Percentiles rank a stretch among this genome's conserved stretches.
Evolutionary conservation across 1,284 basidiomycete species (phyloP).

Genomic region (Tilletia caries): DNA sequence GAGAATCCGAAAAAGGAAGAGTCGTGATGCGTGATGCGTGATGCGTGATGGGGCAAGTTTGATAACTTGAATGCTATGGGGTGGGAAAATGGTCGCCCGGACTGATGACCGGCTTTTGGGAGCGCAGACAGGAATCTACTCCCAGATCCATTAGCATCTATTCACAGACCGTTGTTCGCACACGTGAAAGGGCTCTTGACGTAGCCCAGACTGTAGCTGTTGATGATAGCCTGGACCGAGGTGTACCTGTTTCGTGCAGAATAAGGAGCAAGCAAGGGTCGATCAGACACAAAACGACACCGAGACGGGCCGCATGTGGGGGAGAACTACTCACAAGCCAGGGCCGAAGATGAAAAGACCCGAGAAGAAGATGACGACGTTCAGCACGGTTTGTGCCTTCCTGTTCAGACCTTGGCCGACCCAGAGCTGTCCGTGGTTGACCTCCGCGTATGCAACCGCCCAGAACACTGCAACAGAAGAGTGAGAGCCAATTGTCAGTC

Average conservation of each 20-base stretch:
- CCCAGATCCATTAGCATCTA: too few relatives aligned
- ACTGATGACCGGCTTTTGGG: too few relatives aligned
- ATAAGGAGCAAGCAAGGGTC: background rate
- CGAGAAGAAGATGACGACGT: slow-evolving; percentile 55
- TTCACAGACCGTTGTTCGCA: background rate
- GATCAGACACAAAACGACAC: background rate
- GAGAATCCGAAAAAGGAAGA: too few relatives aligned
- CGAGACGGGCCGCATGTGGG: background rate
- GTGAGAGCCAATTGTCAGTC: too few relatives aligned
- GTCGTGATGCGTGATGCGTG: too few relatives aligned
- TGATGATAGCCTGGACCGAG: slow-evolving; percentile 57
- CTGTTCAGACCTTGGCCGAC: slow-evolving; percentile 25
- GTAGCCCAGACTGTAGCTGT: slow-evolving; percentile 46
- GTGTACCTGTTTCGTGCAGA: slow-evolving; percentile 39
- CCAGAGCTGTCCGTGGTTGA: slow-evolving; percentile 54
- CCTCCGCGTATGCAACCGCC: slow-evolving; percentile 56
- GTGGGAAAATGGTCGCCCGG: too few relatives aligned
- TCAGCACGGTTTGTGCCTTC: slow-evolving; percentile 45
- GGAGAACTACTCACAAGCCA: slow-evolving; percentile 50
- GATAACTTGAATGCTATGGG: too few relatives aligned
- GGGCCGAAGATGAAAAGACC: slow-evolving; percentile 58
- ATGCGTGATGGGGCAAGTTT: too few relatives aligned
- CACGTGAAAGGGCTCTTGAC: slow-evolving; percentile 11
- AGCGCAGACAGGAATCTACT: too few relatives aligned
- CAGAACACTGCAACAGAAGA: slow-evolving; percentile 23